Evolutionary conservation across 2,329 filamentous ascomycete species (phyloP).

Genomic region (Drechslera avenae): DNA sequence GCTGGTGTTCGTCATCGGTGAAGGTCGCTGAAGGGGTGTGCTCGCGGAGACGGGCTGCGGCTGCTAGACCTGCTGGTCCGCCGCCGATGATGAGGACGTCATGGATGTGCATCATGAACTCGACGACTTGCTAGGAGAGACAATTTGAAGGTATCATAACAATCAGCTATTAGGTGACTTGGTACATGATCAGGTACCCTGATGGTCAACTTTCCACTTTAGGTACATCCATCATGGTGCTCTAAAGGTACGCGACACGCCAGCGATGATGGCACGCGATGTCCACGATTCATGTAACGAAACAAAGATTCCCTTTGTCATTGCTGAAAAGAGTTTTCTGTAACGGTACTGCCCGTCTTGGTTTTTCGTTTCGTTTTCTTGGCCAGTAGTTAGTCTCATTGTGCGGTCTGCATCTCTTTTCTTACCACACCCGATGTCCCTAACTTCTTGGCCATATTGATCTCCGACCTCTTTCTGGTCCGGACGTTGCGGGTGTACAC

Average conservation of each 20-base stretch:
- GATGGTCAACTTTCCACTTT: slow-evolving; percentile 21
- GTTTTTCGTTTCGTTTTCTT: too few relatives aligned
- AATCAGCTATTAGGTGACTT: background rate
- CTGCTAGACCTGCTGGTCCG: slow-evolving; percentile 75
- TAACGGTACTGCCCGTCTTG: too few relatives aligned
- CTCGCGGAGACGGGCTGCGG: slow-evolving; percentile 73
- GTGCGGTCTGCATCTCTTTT: too few relatives aligned
- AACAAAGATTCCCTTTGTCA: too few relatives aligned
- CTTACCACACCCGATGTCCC: too few relatives aligned
- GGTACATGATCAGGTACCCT: slow-evolving; percentile 22
- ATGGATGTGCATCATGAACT: slow-evolving; percentile 48
- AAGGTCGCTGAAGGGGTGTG: slow-evolving; percentile 77
- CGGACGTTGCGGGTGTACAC: too few relatives aligned
- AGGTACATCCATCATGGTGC: slow-evolving; percentile 32
- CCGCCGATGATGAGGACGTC: slow-evolving; percentile 75
- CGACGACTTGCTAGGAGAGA: background rate
- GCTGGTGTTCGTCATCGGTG: slow-evolving; percentile 79
- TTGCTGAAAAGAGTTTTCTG: too few relatives aligned
- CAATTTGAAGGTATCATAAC: background rate
- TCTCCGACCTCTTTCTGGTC: too few relatives aligned
- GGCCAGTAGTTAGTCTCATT: too few relatives aligned
- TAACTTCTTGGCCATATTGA: too few relatives aligned
- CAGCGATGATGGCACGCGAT: too few relatives aligned
- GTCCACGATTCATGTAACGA: too few relatives aligned
- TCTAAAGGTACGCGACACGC: slow-evolving; percentile 9